Evolutionary conservation across 257 asterid genomes (phyloP).

Genomic region (Solanum pimpinellifolium): DNA sequence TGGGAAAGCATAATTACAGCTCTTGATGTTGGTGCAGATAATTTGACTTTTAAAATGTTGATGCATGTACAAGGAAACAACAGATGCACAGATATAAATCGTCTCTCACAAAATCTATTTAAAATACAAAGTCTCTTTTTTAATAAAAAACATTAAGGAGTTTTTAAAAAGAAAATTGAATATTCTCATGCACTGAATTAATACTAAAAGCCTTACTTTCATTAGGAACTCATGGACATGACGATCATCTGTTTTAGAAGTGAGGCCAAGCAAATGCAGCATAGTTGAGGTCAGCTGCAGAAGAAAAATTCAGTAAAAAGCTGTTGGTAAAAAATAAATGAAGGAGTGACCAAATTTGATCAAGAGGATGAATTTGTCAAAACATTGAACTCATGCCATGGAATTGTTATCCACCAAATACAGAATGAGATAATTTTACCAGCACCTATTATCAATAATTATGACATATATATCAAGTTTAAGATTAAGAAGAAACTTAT

Average conservation of each 20-base stretch:
- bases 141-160: neutral
- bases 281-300: constrained; percentile 81
- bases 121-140: neutral
- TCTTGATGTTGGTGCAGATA: neutral
- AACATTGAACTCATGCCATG: neutral
- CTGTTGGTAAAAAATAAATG: neutral
- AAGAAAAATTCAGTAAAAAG: neutral
- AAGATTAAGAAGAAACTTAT: neutral
- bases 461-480: neutral
- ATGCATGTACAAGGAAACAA: neutral
- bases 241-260: constrained; percentile 43
- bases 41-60: neutral
- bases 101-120: neutral
- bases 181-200: neutral
- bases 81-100: neutral
- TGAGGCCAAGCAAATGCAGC: constrained; percentile 84
- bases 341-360: neutral
- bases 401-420: neutral
- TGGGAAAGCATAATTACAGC: neutral
- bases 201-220: constrained; percentile 43
- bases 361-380: neutral
- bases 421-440: neutral
- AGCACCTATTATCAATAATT: neutral
- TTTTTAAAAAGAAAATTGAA: neutral
- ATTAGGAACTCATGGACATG: constrained; percentile 50